Evolutionary conservation across 1,284 basidiomycete genomes (phyloP), one percentile per base, ranked within the genome.

Genomic region (Marasmius sp.): DNA sequence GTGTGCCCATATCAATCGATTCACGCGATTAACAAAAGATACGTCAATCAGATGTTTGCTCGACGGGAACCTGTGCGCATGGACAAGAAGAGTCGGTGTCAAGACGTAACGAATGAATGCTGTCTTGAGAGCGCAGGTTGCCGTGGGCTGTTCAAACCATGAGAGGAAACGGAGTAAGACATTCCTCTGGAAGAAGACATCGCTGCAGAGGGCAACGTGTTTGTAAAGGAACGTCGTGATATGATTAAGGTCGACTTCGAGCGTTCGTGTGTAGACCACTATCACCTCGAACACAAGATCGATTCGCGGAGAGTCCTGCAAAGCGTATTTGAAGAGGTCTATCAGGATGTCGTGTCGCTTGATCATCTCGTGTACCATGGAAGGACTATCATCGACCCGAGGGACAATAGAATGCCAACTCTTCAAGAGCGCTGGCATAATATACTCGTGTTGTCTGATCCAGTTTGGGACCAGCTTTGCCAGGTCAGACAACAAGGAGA

Each of bases 241-340:
- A 56, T 82, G 84, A 34, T 93, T 87, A 47, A 94, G 80, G 71
- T 99, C 95, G 71, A 96, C 87, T 3, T 93, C 88, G 12, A 92
- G 83, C 63, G 89, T 86, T 66, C 92, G 89, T 37, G 91, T 89
- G 78, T 92, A 98, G 47, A 95, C 80, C 39, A 90, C 87, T 55
- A 94, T 87, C 47, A 98, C 80, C 61, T 97, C 94, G 72, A 98
- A 95, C 43, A 98, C 80, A 2, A 98, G 79, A 69, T 98, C 94
- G 58, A 97, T 86, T 51, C 93, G 89, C 45, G 88, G 86, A 36
- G 79, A 79, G 59, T 86, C 81, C 68, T 91, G 80, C 58, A 92
- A 75, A 0, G 87, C 86, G 65, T 86, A 85, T 70, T 87, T 88
- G 76, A 96, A 94, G 68, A 97, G 88, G 33, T 86, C 82, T 50